Base-by-base conservation (phyloP, 805 yeast genomes). In the Suhomyces xylopsoci region DNA sequence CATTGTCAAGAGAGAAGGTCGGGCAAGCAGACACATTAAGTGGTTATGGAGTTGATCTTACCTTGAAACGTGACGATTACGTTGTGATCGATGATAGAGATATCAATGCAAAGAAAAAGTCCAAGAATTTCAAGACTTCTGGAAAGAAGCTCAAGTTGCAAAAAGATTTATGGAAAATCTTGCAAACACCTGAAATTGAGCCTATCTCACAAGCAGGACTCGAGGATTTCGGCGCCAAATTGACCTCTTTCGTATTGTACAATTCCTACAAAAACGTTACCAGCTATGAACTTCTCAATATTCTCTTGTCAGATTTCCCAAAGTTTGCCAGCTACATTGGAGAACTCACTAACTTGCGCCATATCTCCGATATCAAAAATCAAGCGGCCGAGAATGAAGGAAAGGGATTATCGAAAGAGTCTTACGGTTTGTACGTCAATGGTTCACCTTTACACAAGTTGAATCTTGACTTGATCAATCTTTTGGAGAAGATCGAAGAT, bases 31-130 rank as follows among this genome's bases (percentile, higher is more conserved):
- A 48, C 41, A 15, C 41, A 0, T 57, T 84, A 7, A 58, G 77
- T 8, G 94, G 93, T 0, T 90, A 83, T 65, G 94, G 91, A 1
- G 84, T 79, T 15, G 87, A 80, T 44, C 63, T 87, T 44, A 79
- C 84, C 1, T 61, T 87, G 54, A 87, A 87, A 59, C 72, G 87
- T 56, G 81, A 89, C 2, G 90, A 85, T 57, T 84, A 85, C 54
- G 71, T 84, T 25, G 88, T 79, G 2, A 77, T 84, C 47, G 90
- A 85, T 59, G 90, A 85, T 58, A 70, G 85, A 46, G 81, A 77
- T 24, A 42, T 58, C 12, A 63, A n/a, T 55, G 53, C 34, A 62
- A 65, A 26, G 64, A 62, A 47, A 68, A 62, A 38, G 56, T 19
- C 10, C n/a, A 45, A 28, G 12, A 57, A 14, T 62, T 65, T 48